A percentile compares a stretch with the other conserved stretches of the same genome.
Evolutionary conservation across 2,329 filamentous ascomycete species (phyloP).

Genomic region (Hymenoscyphus infarciens): DNA sequence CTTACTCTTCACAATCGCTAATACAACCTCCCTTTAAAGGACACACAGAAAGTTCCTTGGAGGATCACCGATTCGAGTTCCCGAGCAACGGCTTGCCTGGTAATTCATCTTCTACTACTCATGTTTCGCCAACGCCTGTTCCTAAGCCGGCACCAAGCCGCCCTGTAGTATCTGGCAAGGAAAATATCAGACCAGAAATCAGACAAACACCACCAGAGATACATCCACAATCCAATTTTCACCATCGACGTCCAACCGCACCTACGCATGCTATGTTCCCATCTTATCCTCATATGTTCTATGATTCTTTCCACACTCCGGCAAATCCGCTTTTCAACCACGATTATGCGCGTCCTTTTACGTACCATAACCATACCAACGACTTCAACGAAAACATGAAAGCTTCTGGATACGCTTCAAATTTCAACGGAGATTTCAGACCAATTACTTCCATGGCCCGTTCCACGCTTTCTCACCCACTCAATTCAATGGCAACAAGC

Average conservation of each 20-base stretch:
- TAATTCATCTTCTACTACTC: slow-evolving; percentile 14
- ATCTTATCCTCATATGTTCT: slow-evolving; percentile 28
- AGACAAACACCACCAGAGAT: not conserved
- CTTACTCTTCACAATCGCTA: slow-evolving; percentile 9
- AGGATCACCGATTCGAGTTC: slow-evolving; percentile 34
- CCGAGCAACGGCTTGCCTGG: slow-evolving; percentile 24
- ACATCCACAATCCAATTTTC: slow-evolving; percentile 12
- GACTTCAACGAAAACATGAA: slow-evolving; percentile 19
- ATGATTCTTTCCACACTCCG: slow-evolving; percentile 27
- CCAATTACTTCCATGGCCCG: slow-evolving; percentile 16
- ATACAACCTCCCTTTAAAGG: slow-evolving; percentile 15
- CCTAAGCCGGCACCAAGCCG: slow-evolving; percentile 23
- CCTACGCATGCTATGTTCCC: slow-evolving; percentile 19
- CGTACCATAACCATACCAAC: slow-evolving; percentile 13
- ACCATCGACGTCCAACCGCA: slow-evolving; percentile 19
- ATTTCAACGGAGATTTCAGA: slow-evolving; percentile 22
- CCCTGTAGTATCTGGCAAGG: slow-evolving; percentile 22
- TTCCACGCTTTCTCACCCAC: slow-evolving; percentile 12
- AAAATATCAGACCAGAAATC: slow-evolving; percentile 25
- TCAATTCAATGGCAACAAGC: not conserved
- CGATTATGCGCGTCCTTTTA: slow-evolving; percentile 23
- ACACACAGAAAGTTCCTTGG: slow-evolving; percentile 33
- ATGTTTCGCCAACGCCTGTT: slow-evolving; percentile 28
- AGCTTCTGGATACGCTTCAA: slow-evolving; percentile 12
- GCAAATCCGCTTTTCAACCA: slow-evolving; percentile 29